phyloP scores from a whole-genome alignment of 768 basidiomycete species.

The Cystoderma amianthinum region DNA sequence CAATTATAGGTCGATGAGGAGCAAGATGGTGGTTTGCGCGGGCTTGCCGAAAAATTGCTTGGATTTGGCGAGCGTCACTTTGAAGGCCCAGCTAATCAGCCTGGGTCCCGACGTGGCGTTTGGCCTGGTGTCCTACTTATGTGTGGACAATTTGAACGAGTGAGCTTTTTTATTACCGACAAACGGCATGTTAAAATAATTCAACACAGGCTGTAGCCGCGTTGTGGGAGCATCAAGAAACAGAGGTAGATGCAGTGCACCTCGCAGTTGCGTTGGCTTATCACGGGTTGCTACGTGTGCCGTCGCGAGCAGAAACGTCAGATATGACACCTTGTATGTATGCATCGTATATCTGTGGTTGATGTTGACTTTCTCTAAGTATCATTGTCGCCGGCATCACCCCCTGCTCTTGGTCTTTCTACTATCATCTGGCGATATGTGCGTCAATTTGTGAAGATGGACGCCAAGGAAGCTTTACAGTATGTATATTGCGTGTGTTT shows the following conservation, averaged over 20 bases:
- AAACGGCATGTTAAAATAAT: background rate
- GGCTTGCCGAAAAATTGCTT: constrained; percentile 67
- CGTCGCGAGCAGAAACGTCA: constrained; percentile 73
- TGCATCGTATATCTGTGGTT: background rate
- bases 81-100: constrained; percentile 56
- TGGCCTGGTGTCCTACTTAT: constrained; percentile 85
- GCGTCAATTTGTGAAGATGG: constrained; percentile 86
- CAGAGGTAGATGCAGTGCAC: constrained; percentile 92
- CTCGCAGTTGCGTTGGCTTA: constrained; percentile 88
- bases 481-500: constrained; percentile 88
- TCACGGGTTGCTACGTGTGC: constrained; percentile 85
- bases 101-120: constrained; percentile 52
- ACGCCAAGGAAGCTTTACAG: constrained; percentile 90
- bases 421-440: constrained; percentile 91
- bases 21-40: constrained; percentile 69
- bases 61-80: constrained; percentile 82
- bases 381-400: constrained; percentile 56
- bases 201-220: constrained; percentile 77
- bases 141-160: constrained; percentile 93
- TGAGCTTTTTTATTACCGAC: constrained; percentile 22
- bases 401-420: constrained; percentile 73
- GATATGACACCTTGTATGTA: constrained; percentile 77
- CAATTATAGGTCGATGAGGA: constrained; percentile 87
- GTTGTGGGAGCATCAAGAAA: constrained; percentile 79
- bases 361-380: constrained; percentile 31